Conservation (phyloP, 148 eudicot species). For the Fagopyrum homotropicum region DNA sequence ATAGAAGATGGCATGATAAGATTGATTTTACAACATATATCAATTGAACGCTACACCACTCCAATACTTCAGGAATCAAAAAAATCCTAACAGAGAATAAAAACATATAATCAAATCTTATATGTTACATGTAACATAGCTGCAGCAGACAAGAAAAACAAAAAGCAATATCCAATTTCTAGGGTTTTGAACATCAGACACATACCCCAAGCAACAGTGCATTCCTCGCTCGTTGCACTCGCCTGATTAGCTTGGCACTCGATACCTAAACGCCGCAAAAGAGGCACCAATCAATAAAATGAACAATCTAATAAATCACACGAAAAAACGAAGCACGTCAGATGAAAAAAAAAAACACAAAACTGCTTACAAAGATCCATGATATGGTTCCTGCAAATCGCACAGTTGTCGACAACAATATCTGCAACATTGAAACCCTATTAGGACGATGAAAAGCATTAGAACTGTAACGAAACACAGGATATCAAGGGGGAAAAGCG, state of each 20-base stretch:
- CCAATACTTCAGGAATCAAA: not conserved
- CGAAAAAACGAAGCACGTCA: not conserved
- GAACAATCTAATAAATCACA: not conserved
- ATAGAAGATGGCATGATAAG: not conserved
- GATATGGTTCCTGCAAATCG: conserved; percentile 90
- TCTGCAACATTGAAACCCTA: conserved; percentile 26
- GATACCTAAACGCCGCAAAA: conserved; percentile 43
- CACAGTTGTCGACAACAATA: conserved; percentile 86
- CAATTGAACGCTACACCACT: not conserved
- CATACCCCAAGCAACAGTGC: conserved; percentile 98
- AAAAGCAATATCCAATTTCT: not conserved
- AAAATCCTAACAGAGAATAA: not conserved
- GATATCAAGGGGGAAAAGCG: not conserved
- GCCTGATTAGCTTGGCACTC: conserved; percentile 98
- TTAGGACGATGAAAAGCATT: not conserved
- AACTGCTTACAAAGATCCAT: conserved; percentile 78
- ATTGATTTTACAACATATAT: not conserved
- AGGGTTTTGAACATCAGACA: conserved; percentile 1
- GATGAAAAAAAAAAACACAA: not conserved
- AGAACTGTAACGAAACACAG: not conserved
- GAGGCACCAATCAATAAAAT: not conserved
- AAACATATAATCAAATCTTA: not conserved
- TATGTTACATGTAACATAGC: not conserved
- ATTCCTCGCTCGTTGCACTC: conserved; percentile 88
- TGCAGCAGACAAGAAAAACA: not conserved